These are phyloP conservation scores for Tinospora cordifolia DNA, from an alignment of 164 flowering plant genomes.

Conservation along the genomic window DNA sequence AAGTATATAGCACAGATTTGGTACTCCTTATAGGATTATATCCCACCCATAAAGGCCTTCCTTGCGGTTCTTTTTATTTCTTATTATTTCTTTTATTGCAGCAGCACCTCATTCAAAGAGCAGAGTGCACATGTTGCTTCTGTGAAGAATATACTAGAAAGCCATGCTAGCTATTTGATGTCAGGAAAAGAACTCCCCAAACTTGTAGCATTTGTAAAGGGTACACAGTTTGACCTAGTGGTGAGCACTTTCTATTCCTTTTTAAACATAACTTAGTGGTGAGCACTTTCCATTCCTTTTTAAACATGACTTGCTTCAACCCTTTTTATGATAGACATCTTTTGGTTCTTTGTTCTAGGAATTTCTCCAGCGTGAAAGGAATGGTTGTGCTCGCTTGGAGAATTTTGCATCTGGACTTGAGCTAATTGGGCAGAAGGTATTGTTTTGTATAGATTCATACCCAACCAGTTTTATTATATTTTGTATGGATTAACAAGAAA, in stretches of 20 bases:
- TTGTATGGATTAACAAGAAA: neutral
- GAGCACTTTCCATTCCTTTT: slow-evolving; percentile 8
- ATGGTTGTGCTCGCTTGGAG: slow-evolving; percentile 84
- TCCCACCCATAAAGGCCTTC: neutral
- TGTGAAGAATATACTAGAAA: slow-evolving; percentile 86
- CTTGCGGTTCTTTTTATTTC: slow-evolving; percentile 1
- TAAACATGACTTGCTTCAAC: neutral
- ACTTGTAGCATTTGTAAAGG: slow-evolving; percentile 96
- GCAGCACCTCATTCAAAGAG: slow-evolving; percentile 70
- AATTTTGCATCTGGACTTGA: slow-evolving; percentile 94
- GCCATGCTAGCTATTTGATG: slow-evolving; percentile 95
- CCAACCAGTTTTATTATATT: neutral
- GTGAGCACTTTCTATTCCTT: slow-evolving; percentile 27
- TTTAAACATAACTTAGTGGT: slow-evolving; percentile 48
- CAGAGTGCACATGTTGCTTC: slow-evolving; percentile 87
- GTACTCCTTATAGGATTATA: neutral
- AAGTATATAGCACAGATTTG: neutral
- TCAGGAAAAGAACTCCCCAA: slow-evolving; percentile 95
- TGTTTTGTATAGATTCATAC: too few species aligned
- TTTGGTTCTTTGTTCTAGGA: slow-evolving; percentile 46
- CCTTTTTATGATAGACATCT: neutral
- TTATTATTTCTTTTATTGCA: slow-evolving; percentile 14
- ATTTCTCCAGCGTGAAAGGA: slow-evolving; percentile 85
- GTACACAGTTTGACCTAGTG: slow-evolving; percentile 98
- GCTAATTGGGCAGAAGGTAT: slow-evolving; percentile 86